Evolutionary conservation across 768 basidiomycete genomes (phyloP).

Genomic region (Leucogyrophana mollusca): DNA sequence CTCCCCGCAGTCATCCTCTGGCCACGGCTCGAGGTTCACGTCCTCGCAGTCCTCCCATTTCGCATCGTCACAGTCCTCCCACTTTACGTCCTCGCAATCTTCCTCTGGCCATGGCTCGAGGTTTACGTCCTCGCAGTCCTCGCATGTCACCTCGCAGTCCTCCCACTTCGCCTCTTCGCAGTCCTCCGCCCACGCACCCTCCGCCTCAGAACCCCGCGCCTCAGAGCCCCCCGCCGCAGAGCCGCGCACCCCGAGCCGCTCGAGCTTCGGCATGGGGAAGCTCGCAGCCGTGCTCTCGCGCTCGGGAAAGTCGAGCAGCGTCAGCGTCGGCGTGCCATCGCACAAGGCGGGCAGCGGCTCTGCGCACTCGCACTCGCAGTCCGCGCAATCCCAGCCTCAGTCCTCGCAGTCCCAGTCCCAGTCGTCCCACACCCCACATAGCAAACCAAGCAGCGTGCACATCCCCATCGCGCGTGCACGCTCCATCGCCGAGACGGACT

Average conservation of each 20-base stretch:
- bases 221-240: constrained; percentile 3
- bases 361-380: background rate
- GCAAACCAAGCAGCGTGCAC: no score
- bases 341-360: no score
- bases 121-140: no score
- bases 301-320: constrained; percentile 7
- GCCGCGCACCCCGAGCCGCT: constrained; percentile 4
- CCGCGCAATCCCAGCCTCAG: background rate
- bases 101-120: constrained; percentile 20
- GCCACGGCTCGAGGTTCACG: constrained; percentile 5
- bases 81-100: constrained; percentile 22
- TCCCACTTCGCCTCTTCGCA: no score
- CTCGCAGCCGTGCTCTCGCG: constrained; percentile 9
- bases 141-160: no score
- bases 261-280: constrained; percentile 16
- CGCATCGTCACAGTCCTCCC: constrained; percentile 23
- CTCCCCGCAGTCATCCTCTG: constrained; percentile 26
- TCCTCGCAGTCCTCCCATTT: constrained; percentile 11
- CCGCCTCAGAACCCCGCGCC: constrained; percentile 21
- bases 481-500: no score
- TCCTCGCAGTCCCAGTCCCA: background rate
- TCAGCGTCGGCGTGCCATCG: no score
- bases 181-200: constrained; percentile 22
- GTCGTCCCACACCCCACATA: no score
- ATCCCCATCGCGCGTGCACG: no score